Evolutionary conservation across 169 alveolate genomes (phyloP).

Genomic region (Plasmodium cynomolgi): DNA sequence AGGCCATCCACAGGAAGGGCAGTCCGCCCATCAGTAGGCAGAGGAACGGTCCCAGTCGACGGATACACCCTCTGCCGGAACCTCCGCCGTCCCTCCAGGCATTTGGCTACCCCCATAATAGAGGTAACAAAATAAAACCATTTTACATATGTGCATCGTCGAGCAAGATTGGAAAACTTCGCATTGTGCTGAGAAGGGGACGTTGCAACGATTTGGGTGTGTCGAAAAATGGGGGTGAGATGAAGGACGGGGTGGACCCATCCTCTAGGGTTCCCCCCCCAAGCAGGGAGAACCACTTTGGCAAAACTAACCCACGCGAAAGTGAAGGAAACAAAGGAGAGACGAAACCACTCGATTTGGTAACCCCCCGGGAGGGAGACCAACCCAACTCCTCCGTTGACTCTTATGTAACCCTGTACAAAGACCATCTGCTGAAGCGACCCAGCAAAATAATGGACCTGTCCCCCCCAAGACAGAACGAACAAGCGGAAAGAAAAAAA

Average conservation of each 20-base stretch:
- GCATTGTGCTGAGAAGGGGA: not conserved
- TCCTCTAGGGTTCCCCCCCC: not conserved
- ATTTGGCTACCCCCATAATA: not conserved
- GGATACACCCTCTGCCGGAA: not conserved
- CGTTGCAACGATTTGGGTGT: too few relatives aligned
- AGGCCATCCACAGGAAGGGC: not conserved
- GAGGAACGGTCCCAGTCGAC: not conserved
- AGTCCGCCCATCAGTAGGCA: not conserved
- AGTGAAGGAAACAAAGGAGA: not conserved
- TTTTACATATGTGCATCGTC: not conserved
- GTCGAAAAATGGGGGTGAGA: not conserved
- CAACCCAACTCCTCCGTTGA: not conserved
- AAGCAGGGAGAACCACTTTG: not conserved
- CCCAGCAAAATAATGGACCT: slow-evolving; percentile 15
- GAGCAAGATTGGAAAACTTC: not conserved
- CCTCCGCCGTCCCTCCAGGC: not conserved
- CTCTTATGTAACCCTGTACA: not conserved
- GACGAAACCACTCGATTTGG: not conserved
- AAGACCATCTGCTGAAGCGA: not conserved
- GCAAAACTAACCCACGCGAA: not conserved
- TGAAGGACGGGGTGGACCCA: not conserved
- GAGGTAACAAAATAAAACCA: not conserved
- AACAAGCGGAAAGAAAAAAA: not conserved
- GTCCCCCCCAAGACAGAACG: not conserved
- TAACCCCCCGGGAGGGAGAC: not conserved